phyloP scores from a whole-genome alignment of 305 asterid genomes.

The Euphrasia arctica region DNA sequence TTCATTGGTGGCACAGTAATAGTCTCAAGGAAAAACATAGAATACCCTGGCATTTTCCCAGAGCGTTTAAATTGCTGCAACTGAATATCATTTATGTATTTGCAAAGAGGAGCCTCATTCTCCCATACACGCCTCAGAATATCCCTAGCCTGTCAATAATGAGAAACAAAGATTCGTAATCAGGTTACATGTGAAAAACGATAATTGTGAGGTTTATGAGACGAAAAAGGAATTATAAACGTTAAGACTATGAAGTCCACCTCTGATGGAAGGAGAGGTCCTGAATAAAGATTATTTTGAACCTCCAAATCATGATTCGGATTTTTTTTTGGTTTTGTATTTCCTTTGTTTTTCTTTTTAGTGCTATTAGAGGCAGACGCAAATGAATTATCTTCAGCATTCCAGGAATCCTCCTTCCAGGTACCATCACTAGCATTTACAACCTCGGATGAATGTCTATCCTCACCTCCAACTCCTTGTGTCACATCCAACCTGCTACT shows the following conservation, averaged over 20 bases:
- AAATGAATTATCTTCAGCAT: constrained; percentile 32
- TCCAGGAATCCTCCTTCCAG: constrained; percentile 31
- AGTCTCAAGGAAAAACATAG: constrained; percentile 75
- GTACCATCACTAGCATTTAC: constrained; percentile 40
- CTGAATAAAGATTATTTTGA: constrained; percentile 36
- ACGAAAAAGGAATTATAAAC: neutral
- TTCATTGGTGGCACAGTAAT: constrained; percentile 79
- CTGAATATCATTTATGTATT: constrained; percentile 73
- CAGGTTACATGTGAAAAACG: constrained; percentile 11
- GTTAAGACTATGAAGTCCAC: constrained; percentile 32
- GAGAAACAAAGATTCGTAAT: constrained; percentile 24
- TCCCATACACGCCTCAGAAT: constrained; percentile 74
- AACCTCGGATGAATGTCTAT: constrained; percentile 58
- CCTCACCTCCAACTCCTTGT: constrained; percentile 36
- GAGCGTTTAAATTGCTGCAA: constrained; percentile 36
- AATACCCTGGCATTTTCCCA: constrained; percentile 43
- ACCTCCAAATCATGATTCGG: constrained; percentile 35
- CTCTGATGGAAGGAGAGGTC: constrained; percentile 82
- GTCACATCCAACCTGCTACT: too few relatives aligned
- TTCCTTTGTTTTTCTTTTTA: constrained; percentile 29
- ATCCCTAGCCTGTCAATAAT: constrained; percentile 60
- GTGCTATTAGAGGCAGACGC: constrained; percentile 14
- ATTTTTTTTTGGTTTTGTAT: constrained; percentile 22
- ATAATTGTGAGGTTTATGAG: constrained; percentile 7
- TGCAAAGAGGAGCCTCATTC: constrained; percentile 74